These are phyloP conservation scores for Plasmodium coatneyi DNA, from an alignment of 169 alveolate species.

Conservation along the genomic window DNA sequence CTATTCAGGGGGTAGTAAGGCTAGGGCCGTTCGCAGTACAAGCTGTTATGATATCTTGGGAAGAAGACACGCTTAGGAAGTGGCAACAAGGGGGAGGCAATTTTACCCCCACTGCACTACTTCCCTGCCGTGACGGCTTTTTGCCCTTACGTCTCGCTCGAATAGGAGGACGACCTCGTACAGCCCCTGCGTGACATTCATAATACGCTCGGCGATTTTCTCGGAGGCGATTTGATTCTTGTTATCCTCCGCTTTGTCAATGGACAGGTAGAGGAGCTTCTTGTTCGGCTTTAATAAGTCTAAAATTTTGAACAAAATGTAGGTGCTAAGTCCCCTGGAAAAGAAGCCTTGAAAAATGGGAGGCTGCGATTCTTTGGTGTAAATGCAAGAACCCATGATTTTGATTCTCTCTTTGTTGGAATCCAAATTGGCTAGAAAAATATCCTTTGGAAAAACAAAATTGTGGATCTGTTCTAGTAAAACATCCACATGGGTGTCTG, in stretches of 20 bases:
- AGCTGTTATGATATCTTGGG: neutral
- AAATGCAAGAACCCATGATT: constrained; percentile 49
- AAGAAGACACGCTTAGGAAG: too few relatives aligned
- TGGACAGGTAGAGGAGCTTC: constrained; percentile 43
- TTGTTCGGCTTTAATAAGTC: constrained; percentile 4
- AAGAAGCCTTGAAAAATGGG: constrained; percentile 60
- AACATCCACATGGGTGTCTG: neutral
- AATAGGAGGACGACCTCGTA: constrained; percentile 32
- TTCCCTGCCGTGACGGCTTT: neutral
- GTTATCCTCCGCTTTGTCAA: constrained; percentile 31
- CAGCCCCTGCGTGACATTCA: neutral
- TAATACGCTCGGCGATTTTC: constrained; percentile 39
- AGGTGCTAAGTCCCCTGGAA: constrained; percentile 67
- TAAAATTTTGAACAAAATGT: constrained; percentile 29
- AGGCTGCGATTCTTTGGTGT: constrained; percentile 24
- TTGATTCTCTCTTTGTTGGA: constrained; percentile 34
- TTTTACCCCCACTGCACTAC: too few relatives aligned
- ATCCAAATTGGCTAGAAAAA: neutral
- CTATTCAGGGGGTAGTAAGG: neutral
- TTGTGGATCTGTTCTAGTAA: constrained; percentile 9
- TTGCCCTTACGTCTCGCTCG: constrained; percentile 42
- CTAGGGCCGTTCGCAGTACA: neutral
- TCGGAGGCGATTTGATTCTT: constrained; percentile 29
- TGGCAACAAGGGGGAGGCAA: too few relatives aligned
- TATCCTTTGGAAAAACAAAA: constrained; percentile 22